phyloP scores from a whole-genome alignment of 306 rosid genomes.

The Biancaea sappan region DNA sequence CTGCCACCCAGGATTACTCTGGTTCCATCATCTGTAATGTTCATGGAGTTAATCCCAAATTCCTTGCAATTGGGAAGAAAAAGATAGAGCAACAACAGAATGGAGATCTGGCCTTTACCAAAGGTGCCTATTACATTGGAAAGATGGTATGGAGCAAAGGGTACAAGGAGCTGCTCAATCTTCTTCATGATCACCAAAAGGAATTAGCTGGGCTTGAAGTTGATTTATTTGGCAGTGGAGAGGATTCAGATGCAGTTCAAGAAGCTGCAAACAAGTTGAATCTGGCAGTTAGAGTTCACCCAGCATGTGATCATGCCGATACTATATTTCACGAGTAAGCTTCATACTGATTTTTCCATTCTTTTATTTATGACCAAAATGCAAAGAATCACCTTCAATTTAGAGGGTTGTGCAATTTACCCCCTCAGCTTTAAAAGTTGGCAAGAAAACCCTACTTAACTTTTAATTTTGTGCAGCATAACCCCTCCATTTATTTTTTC shows the following conservation, averaged over 20 bases:
- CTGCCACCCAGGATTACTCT: constrained; percentile 90
- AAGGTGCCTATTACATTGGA: constrained; percentile 92
- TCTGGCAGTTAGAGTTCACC: constrained; percentile 69
- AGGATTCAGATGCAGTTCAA: constrained; percentile 74
- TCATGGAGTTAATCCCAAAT: constrained; percentile 97
- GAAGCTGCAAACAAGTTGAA: constrained; percentile 70
- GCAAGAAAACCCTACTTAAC: too few relatives aligned
- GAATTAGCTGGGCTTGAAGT: constrained; percentile 72
- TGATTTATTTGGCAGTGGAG: constrained; percentile 93
- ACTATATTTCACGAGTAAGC: constrained; percentile 83
- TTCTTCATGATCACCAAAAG: constrained; percentile 66
- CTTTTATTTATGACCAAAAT: not conserved
- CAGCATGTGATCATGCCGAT: constrained; percentile 89
- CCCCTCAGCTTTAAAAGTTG: too few relatives aligned
- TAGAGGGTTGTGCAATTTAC: too few relatives aligned
- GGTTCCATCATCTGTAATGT: constrained; percentile 82
- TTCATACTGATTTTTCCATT: constrained; percentile 9
- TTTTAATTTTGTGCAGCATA: too few relatives aligned
- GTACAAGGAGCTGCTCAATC: constrained; percentile 81
- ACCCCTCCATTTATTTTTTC: too few relatives aligned
- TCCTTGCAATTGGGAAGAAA: constrained; percentile 77
- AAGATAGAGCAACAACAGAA: constrained; percentile 69
- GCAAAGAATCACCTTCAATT: too few relatives aligned
- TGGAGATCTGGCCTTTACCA: constrained; percentile 63
- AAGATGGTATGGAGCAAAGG: constrained; percentile 99